Percentiles rank a stretch among this genome's conserved stretches.
These are phyloP conservation scores for Ambrosia trifida DNA, from an alignment of 129 eudicot genomes.

Conservation along the genomic window DNA sequence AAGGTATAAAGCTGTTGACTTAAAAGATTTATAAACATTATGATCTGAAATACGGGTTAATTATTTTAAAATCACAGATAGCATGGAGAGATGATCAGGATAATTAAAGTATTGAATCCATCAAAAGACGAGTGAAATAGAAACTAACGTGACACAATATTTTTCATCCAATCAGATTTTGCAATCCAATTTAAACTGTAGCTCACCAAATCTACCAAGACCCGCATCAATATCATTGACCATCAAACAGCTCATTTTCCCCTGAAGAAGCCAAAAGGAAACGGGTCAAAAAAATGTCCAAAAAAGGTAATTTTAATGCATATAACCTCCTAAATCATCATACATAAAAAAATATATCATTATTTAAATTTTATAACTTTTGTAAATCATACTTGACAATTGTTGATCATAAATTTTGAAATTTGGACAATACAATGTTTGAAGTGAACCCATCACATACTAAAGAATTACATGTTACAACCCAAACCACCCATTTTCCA, in stretches of 20 bases:
- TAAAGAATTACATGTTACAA: background rate
- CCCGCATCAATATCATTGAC: constrained; percentile 97
- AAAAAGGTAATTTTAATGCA: background rate
- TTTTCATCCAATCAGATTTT: constrained; percentile 42
- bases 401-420: background rate
- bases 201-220: constrained; percentile 98
- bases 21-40: background rate
- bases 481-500: background rate
- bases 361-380: background rate
- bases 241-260: constrained; percentile 97
- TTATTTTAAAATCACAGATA: constrained; percentile 1
- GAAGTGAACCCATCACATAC: background rate
- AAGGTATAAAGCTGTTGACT: constrained; percentile 19
- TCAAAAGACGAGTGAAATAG: constrained; percentile 21
- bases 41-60: constrained; percentile 17
- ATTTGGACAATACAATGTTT: background rate
- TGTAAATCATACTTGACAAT: constrained; percentile 2
- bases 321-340: background rate
- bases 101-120: constrained; percentile 17
- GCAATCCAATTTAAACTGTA: constrained; percentile 36
- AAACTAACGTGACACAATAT: constrained; percentile 42
- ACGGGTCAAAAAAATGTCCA: background rate
- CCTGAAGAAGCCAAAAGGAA: constrained; percentile 52
- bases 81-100: constrained; percentile 13
- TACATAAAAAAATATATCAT: background rate